A percentile compares a stretch with the other conserved stretches of the same genome.
Evolutionary conservation across 352 stramenopile species (phyloP).

Genomic region (Phytophthora ohioensis): DNA sequence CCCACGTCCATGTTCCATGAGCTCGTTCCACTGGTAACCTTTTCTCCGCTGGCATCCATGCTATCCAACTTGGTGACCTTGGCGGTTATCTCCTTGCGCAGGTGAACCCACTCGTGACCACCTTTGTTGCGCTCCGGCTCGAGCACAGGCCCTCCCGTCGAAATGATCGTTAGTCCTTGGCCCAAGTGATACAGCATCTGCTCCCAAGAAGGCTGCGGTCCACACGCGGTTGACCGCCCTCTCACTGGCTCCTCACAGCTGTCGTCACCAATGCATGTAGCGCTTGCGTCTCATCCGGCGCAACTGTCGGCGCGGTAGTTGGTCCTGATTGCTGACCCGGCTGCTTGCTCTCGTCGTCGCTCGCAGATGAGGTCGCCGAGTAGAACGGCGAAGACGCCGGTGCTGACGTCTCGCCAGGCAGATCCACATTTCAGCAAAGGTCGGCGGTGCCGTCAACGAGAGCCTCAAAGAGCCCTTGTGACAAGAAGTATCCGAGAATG

Average conservation of each 20-base stretch:
- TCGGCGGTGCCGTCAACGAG: neutral
- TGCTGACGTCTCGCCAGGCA: neutral
- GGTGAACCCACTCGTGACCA: conserved; percentile 6
- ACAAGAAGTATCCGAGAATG: no score
- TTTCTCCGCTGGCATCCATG: neutral
- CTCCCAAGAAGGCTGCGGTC: conserved; percentile 1
- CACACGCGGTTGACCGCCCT: neutral
- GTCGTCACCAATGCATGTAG: neutral
- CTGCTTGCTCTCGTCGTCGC: neutral
- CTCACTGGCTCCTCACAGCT: conserved; percentile 12
- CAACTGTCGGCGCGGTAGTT: neutral
- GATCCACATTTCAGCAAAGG: neutral
- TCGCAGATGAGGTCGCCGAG: neutral
- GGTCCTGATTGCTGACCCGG: neutral
- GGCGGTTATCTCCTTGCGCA: neutral
- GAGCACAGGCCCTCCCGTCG: neutral
- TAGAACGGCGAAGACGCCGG: neutral
- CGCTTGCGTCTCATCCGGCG: neutral
- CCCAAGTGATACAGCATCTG: conserved; percentile 1
- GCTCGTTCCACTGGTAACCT: neutral
- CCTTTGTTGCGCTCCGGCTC: neutral
- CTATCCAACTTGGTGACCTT: neutral
- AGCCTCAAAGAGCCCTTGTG: neutral
- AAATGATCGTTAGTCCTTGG: conserved; percentile 7
- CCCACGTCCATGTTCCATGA: no score